Evolutionary conservation across 2,329 filamentous ascomycete species (phyloP).

Genomic region (Cladosporium phlei): DNA sequence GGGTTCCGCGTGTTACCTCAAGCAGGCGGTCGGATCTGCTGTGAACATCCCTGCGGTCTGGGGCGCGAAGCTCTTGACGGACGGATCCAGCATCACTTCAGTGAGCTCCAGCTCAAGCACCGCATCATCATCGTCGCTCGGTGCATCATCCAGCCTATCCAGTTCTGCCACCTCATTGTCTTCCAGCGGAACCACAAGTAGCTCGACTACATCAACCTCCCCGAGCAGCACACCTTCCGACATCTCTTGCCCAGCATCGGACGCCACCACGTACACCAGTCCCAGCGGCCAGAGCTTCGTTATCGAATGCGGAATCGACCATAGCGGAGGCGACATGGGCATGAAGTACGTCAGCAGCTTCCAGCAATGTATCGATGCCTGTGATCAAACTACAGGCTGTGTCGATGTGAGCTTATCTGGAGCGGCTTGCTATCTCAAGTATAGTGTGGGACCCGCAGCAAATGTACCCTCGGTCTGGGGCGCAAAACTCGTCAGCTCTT

Average conservation of each 20-base stretch:
- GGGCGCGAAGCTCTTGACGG: slow-evolving; percentile 23
- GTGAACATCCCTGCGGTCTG: slow-evolving; percentile 17
- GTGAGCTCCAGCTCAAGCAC: background rate
- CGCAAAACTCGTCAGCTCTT: slow-evolving; percentile 20
- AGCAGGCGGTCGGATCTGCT: slow-evolving; percentile 19
- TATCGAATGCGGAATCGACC: slow-evolving; percentile 29
- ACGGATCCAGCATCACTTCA: slow-evolving; percentile 1
- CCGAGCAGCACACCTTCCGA: slow-evolving; percentile 18
- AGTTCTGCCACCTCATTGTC: slow-evolving; percentile 4
- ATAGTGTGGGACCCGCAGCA: slow-evolving; percentile 19
- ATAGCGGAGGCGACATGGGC: slow-evolving; percentile 26
- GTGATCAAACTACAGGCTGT: slow-evolving; percentile 27
- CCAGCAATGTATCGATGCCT: slow-evolving; percentile 28
- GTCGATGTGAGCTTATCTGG: slow-evolving; percentile 31
- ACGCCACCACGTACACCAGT: slow-evolving; percentile 21
- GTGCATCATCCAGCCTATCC: slow-evolving; percentile 10
- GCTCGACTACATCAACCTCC: slow-evolving; percentile 13
- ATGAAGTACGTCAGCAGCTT: slow-evolving; percentile 19
- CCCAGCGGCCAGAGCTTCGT: slow-evolving; percentile 21
- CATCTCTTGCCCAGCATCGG: slow-evolving; percentile 21
- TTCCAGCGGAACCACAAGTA: slow-evolving; percentile 10
- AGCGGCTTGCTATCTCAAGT: slow-evolving; percentile 30
- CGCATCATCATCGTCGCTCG: slow-evolving; percentile 11
- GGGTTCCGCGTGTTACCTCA: slow-evolving; percentile 29
- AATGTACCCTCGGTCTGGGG: slow-evolving; percentile 20